Percentiles rank a stretch among this genome's conserved stretches.
phyloP scores from a whole-genome alignment of 1,139 yeast species.

The Fermentozyma sake region DNA sequence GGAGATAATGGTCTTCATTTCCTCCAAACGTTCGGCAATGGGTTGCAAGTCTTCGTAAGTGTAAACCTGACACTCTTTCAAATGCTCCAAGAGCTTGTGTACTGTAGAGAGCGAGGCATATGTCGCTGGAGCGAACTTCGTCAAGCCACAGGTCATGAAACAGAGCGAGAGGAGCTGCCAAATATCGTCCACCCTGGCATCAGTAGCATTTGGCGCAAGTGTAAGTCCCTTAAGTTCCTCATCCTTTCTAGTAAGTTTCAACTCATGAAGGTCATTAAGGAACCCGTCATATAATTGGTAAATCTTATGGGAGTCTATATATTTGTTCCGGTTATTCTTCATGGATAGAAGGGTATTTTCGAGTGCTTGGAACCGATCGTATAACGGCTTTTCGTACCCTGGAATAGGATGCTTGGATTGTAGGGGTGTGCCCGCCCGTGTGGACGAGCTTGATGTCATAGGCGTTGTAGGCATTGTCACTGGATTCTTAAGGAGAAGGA shows the following conservation, averaged over 20 bases:
- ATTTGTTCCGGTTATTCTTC: conserved; percentile 62
- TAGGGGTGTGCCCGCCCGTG: conserved; percentile 3
- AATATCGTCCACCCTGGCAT: conserved; percentile 77
- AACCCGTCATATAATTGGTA: conserved; percentile 51
- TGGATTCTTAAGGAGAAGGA: too few species aligned
- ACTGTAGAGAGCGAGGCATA: conserved; percentile 86
- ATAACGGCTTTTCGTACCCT: conserved; percentile 45
- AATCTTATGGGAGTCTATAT: conserved; percentile 62
- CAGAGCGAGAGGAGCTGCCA: conserved; percentile 83
- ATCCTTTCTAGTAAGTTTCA: conserved; percentile 45
- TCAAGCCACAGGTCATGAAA: conserved; percentile 86
- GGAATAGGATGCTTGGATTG: conserved; percentile 12
- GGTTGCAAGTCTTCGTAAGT: conserved; percentile 82
- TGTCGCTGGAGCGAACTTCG: conserved; percentile 88
- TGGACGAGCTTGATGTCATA: not conserved
- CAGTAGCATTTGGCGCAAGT: conserved; percentile 46
- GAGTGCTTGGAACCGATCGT: conserved; percentile 43
- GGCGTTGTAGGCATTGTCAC: not conserved
- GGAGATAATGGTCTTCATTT: conserved; percentile 56
- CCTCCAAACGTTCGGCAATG: conserved; percentile 63
- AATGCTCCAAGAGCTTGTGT: conserved; percentile 72
- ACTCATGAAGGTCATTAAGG: conserved; percentile 44
- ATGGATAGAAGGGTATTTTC: conserved; percentile 49
- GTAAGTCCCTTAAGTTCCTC: conserved; percentile 45
- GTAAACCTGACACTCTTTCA: conserved; percentile 74